These are phyloP conservation scores for Talaromyces sp. DNA, from an alignment of 2,329 filamentous ascomycete genomes.

Conservation along the genomic window DNA sequence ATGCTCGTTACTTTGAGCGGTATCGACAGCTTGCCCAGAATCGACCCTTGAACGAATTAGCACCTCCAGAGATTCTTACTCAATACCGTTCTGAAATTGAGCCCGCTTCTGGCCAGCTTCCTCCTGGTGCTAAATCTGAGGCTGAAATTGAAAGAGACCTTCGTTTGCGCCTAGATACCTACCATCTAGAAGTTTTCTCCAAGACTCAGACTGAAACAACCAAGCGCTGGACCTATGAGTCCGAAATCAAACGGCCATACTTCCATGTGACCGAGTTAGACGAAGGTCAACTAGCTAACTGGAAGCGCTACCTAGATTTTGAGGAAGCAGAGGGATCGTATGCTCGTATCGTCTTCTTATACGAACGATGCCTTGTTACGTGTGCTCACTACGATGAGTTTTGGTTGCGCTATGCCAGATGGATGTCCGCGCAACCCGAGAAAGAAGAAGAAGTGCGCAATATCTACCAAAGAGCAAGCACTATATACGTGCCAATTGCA, in stretches of 20 bases:
- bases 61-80: constrained; percentile 61
- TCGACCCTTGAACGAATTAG: constrained; percentile 68
- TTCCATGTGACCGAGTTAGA: constrained; percentile 95
- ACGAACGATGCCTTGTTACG: constrained; percentile 88
- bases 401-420: constrained; percentile 93
- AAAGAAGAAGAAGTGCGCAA: constrained; percentile 88
- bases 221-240: constrained; percentile 91
- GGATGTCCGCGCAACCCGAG: constrained; percentile 75
- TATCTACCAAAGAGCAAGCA: constrained; percentile 83
- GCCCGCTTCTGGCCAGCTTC: constrained; percentile 40
- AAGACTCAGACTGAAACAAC: constrained; percentile 80
- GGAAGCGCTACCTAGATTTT: constrained; percentile 94
- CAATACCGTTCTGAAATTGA: constrained; percentile 69
- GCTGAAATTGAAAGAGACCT: constrained; percentile 79
- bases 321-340: constrained; percentile 82
- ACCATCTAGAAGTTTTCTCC: constrained; percentile 75
- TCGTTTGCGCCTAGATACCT: constrained; percentile 69
- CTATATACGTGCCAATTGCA: constrained; percentile 79
- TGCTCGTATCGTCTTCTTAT: constrained; percentile 70
- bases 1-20: constrained; percentile 88
- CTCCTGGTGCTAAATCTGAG: constrained; percentile 54
- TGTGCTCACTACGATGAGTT: constrained; percentile 96
- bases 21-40: constrained; percentile 72
- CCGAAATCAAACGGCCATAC: constrained; percentile 90
- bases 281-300: constrained; percentile 76